Base-by-base conservation (phyloP, 2,329 filamentous ascomycete species). In the Pseudogymnoascus sp. region DNA sequence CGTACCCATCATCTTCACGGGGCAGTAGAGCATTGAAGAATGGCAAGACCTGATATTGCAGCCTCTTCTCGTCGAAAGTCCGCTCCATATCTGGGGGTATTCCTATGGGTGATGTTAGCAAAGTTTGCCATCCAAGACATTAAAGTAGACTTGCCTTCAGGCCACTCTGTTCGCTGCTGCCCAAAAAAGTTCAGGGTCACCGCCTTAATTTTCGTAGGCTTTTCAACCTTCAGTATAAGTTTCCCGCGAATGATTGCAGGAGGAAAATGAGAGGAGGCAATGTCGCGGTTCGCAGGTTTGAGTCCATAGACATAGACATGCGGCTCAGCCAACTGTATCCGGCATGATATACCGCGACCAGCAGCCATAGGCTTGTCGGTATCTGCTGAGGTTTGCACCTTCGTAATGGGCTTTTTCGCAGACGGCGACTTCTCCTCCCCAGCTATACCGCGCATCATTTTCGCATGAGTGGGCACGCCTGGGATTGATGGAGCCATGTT, bases 141-240 rank as follows among this genome's bases (percentile, higher is more conserved):
- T 35, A 55, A 61, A 67, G 62, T 15, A 21, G 35, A 80, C 82
- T 89, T 77, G 83, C 85, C 91, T 77, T 97, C 94, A 13, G 94
- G 93, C 94, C 94, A 99, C 71, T 96, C 92, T 1, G 94, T 97
- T 66, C 88, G 84, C 2, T 92, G 90, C 71, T 86, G 88, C 31
- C 93, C 94, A 40, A 87, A 84, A 68, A 99, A 89, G 69, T 90
- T 93, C 60, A 99, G 79, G 5, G 89, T 92, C 25, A 99, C 84
- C 3, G 90, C 88, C 78, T 96, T 97, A 67, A 99, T 87, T 76
- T 99, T 99, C 55, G 92, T 86, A 66, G 90, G 89, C 72, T 97
- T 97, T 52, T 89, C 87, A 10, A 97, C 83, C 64, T 87, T 87
- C 39, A 99, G 73, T 69, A 90, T 87, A 62, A 99, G 75, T 67